Evolutionary conservation across 2,329 filamentous ascomycete species (phyloP), one percentile per base, ranked within the genome.

Genomic region (Scedosporium aurantiacum): DNA sequence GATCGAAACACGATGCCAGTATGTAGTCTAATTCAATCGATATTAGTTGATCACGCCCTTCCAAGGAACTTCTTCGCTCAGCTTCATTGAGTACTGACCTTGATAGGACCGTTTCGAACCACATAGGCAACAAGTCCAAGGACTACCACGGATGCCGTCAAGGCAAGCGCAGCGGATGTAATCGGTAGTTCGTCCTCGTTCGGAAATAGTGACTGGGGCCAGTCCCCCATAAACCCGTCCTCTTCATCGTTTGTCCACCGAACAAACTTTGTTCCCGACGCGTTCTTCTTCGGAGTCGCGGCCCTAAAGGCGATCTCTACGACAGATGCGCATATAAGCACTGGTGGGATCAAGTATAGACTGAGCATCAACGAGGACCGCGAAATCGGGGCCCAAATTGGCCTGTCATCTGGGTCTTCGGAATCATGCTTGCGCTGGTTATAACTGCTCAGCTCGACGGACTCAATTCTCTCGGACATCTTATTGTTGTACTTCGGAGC

Each of bases 201-300:
- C 8, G 58, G 58, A 23, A 54, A 60, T n/a, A 60, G 28, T 4
- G 58, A 55, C 43, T 50, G 50, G 8, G 58, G 58, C 58, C 58
- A 60, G 28, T 60, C 16, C 12, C 27, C 58, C 58, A 60, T 60
- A n/a, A 41, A 21, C 16, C 50, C 58, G 12, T 40, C 58, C n/a
- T 55, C 28, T 32, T 60, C 47, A 5, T 54, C 50, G n/a, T 60
- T 47, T 14, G 37, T 18, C 58, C 58, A 60, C 23, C 32, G 45
- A 12, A 50, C 58, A 14, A 27, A 25, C 4, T 37, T 50, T 1
- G 45, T 23, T 21, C 25, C 58, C 16, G 23, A n/a, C 18, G 6
- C 18, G 28, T 16, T 23, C 58, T 25, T 40, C 47, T 28, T 40
- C 45, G 58, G 41, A 5, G 47, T 18, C 5, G 58, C 47, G 14